Percentiles rank a stretch among this genome's conserved stretches.
phyloP scores from a whole-genome alignment of 441 rosid genomes.

The Euphorbia schlechtendalii region DNA sequence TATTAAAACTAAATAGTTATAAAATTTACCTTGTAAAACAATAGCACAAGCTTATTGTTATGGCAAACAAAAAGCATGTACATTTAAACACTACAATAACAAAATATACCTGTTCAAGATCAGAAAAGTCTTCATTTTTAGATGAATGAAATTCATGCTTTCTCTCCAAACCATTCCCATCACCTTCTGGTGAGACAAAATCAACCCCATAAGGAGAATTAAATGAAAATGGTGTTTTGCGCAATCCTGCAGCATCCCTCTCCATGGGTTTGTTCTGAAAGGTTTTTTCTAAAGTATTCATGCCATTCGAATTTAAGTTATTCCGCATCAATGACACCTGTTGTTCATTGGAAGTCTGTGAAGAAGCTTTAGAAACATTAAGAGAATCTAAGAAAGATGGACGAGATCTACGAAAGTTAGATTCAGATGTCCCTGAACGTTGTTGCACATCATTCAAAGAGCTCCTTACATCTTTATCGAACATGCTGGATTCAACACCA shows the following conservation, averaged over 20 bases:
- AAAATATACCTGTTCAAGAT: slow-evolving; percentile 78
- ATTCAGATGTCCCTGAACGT: slow-evolving; percentile 42
- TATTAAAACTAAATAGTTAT: not conserved
- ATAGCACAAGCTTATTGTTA: not conserved
- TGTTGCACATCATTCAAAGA: slow-evolving; percentile 31
- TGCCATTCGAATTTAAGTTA: slow-evolving; percentile 31
- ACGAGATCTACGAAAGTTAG: slow-evolving; percentile 55
- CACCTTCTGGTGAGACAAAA: slow-evolving; percentile 19
- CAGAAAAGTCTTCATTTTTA: slow-evolving; percentile 77
- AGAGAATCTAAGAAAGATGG: slow-evolving; percentile 91
- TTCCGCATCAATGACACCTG: slow-evolving; percentile 29
- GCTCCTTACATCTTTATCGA: slow-evolving; percentile 35
- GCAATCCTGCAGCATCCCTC: slow-evolving; percentile 30
- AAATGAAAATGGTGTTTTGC: slow-evolving; percentile 24
- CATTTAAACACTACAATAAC: not conserved
- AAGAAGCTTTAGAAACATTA: slow-evolving; percentile 45
- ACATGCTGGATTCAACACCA: slow-evolving; percentile 43
- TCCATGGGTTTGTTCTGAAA: slow-evolving; percentile 29
- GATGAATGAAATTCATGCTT: slow-evolving; percentile 41
- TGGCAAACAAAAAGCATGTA: not conserved
- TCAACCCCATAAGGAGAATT: slow-evolving; percentile 36
- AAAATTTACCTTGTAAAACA: not conserved
- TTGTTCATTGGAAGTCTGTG: slow-evolving; percentile 35
- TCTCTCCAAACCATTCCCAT: slow-evolving; percentile 29
- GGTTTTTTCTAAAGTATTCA: slow-evolving; percentile 31